phyloP scores from a whole-genome alignment of 2,329 filamentous ascomycete species.

The Exophiala bonariae region DNA sequence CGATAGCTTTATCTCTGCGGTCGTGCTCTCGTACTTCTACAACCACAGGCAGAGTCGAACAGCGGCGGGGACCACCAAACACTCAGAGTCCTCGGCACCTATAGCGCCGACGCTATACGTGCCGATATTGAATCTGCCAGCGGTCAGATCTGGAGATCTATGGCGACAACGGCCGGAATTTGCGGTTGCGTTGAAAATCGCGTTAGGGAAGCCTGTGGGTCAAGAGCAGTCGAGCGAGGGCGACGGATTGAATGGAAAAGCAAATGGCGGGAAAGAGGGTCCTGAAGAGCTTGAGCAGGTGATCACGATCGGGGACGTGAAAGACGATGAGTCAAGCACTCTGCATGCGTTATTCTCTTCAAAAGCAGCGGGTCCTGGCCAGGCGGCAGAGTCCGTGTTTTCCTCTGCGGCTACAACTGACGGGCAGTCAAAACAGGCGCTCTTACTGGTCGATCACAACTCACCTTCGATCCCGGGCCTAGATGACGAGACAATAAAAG shows the following conservation, averaged over 20 bases:
- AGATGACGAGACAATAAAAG: constrained; percentile 37
- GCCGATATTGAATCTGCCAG: constrained; percentile 59
- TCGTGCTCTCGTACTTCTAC: constrained; percentile 62
- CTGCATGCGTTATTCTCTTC: constrained; percentile 9
- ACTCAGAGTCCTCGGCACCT: not conserved
- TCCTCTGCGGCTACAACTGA: too few species aligned
- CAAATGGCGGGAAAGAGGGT: constrained; percentile 27
- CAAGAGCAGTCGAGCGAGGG: constrained; percentile 34
- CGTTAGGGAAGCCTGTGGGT: constrained; percentile 21
- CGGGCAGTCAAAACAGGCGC: constrained; percentile 7
- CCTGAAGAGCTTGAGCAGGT: constrained; percentile 33
- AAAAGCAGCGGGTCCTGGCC: not conserved
- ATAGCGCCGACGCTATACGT: constrained; percentile 45
- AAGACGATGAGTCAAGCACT: constrained; percentile 11
- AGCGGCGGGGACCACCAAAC: too few species aligned
- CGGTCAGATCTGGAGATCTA: constrained; percentile 47
- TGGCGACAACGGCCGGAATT: constrained; percentile 59
- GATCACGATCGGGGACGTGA: constrained; percentile 43
- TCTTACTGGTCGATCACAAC: constrained; percentile 47
- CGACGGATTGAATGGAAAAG: constrained; percentile 43
- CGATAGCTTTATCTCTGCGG: constrained; percentile 62
- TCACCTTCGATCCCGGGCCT: constrained; percentile 36
- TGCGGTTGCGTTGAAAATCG: constrained; percentile 54
- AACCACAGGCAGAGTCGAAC: constrained; percentile 40
- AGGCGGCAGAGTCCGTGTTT: too few species aligned